These are phyloP conservation scores for Curvularia lunata DNA, from an alignment of 2,329 filamentous ascomycete species.

Conservation along the genomic window DNA sequence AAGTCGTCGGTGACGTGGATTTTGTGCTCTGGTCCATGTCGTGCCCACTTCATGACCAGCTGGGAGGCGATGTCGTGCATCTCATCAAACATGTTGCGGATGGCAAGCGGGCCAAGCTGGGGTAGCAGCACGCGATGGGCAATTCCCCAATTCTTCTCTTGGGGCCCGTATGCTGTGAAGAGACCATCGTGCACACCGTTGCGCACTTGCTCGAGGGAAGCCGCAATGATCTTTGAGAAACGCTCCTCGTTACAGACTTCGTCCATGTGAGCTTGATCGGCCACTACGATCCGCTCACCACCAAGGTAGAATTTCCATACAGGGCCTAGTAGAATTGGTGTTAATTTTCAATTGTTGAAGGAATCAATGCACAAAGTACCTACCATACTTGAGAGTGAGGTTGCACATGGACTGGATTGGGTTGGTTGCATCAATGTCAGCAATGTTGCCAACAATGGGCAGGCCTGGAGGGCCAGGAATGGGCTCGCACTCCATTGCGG, in stretches of 20 bases:
- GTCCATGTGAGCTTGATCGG: constrained; percentile 45
- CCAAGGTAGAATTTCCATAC: constrained; percentile 44
- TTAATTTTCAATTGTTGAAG: not conserved
- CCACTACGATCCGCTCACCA: constrained; percentile 41
- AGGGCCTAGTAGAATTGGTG: constrained; percentile 31
- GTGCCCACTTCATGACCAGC: constrained; percentile 71
- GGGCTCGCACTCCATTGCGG: constrained; percentile 40
- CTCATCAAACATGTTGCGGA: constrained; percentile 69
- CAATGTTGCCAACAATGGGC: constrained; percentile 70
- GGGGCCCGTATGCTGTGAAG: constrained; percentile 50
- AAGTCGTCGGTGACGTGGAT: constrained; percentile 50
- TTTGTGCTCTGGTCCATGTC: constrained; percentile 52
- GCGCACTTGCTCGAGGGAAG: constrained; percentile 41
- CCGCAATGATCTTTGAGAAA: constrained; percentile 42
- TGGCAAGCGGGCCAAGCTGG: constrained; percentile 72
- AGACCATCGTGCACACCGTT: constrained; percentile 50
- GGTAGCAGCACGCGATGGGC: constrained; percentile 71
- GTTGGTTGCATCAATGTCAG: constrained; percentile 66
- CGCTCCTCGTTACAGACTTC: constrained; percentile 51
- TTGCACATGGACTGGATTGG: constrained; percentile 62
- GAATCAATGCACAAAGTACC: constrained; percentile 11
- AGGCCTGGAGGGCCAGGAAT: constrained; percentile 70
- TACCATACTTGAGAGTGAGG: constrained; percentile 71
- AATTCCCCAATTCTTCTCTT: constrained; percentile 57
- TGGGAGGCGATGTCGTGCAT: constrained; percentile 67